Evolutionary conservation across 1,284 basidiomycete species (phyloP).

Genomic region (Moesziomyces antarcticus): DNA sequence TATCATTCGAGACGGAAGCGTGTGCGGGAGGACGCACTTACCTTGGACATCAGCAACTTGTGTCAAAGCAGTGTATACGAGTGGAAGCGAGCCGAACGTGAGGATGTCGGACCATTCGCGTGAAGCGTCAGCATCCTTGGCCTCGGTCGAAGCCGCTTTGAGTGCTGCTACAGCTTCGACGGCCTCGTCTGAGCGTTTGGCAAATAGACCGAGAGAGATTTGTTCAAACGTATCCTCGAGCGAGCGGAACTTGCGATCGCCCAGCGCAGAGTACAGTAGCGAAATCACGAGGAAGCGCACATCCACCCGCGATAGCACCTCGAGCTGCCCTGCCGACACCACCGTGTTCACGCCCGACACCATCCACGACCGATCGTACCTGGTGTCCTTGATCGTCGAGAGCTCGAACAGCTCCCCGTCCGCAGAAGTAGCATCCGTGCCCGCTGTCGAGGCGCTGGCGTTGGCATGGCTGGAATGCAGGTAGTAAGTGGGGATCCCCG

Average conservation of each 20-base stretch:
- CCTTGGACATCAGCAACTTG: slow-evolving; percentile 37
- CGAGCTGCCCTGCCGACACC: slow-evolving; percentile 25
- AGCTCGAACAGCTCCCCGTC: slow-evolving; percentile 22
- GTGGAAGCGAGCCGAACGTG: slow-evolving; percentile 15
- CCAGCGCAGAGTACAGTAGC: slow-evolving; percentile 11
- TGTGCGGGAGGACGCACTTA: slow-evolving; percentile 4
- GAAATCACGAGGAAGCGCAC: slow-evolving; percentile 25
- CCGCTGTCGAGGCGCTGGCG: background rate
- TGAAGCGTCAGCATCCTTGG: slow-evolving; percentile 1
- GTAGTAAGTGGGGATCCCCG: slow-evolving; percentile 29
- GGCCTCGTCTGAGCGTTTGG: slow-evolving; percentile 12
- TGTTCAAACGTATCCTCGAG: slow-evolving; percentile 41
- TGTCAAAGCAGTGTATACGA: slow-evolving; percentile 13
- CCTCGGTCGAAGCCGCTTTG: slow-evolving; percentile 3
- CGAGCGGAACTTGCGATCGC: slow-evolving; percentile 22
- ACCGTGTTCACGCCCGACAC: slow-evolving; percentile 24
- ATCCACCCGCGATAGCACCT: slow-evolving; percentile 25
- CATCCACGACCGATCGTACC: slow-evolving; percentile 41
- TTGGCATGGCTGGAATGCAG: slow-evolving; percentile 4
- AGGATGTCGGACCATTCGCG: slow-evolving; percentile 38
- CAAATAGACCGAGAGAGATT: slow-evolving; percentile 10
- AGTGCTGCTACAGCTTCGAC: slow-evolving; percentile 1
- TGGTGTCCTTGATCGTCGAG: slow-evolving; percentile 19
- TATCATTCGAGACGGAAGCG: too few species aligned
- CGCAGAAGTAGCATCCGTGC: too few species aligned